These are phyloP conservation scores for Intubia oerlemansii DNA, from an alignment of 2,329 filamentous ascomycete genomes.

Conservation along the genomic window DNA sequence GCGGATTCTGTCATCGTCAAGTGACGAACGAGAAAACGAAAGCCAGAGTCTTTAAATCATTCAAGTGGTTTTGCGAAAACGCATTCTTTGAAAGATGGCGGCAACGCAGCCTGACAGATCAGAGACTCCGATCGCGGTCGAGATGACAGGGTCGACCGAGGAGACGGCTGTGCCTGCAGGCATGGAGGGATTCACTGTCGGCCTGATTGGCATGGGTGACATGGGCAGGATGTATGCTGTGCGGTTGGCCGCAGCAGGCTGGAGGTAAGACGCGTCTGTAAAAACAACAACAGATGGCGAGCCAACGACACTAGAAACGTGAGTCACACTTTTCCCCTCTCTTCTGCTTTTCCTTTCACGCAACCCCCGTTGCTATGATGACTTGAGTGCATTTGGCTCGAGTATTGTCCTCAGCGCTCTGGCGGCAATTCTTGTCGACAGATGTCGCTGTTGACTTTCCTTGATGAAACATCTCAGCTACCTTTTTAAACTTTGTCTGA, in stretches of 20 bases:
- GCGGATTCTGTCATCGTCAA: too few species aligned
- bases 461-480: constrained; percentile 99
- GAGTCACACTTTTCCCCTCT: constrained; percentile 1
- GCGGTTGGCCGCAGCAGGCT: constrained; percentile 72
- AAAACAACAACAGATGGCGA: too few species aligned
- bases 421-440: constrained; percentile 57
- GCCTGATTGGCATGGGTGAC: constrained; percentile 96
- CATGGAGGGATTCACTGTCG: constrained; percentile 56
- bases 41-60: too few species aligned
- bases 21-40: too few species aligned
- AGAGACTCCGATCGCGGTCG: too few species aligned
- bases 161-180: constrained; percentile 5
- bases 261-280: constrained; percentile 93
- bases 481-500: too few species aligned
- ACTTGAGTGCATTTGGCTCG: constrained; percentile 99
- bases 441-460: constrained; percentile 44
- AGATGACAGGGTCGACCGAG: too few species aligned
- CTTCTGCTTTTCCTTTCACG: not conserved
- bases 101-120: too few species aligned
- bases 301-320: not conserved
- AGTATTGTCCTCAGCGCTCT: constrained; percentile 53
- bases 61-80: too few species aligned
- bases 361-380: constrained; percentile 45
- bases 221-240: constrained; percentile 99
- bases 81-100: too few species aligned